phyloP scores from a whole-genome alignment of 306 rosid genomes.

The Sesbania bispinosa region DNA sequence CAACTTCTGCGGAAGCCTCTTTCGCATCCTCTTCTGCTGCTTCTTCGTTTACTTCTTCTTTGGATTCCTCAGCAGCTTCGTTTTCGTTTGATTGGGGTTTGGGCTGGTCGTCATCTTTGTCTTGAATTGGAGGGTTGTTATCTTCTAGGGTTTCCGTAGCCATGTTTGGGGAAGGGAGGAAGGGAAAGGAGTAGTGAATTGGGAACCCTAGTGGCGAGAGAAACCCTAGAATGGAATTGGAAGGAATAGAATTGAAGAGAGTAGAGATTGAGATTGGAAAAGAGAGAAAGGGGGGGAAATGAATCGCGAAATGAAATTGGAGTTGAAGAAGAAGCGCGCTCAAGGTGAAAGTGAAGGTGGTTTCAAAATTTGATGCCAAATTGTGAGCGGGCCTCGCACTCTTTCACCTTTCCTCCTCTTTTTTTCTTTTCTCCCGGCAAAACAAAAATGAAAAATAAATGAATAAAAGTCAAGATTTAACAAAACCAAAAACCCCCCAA shows the following conservation, averaged over 20 bases:
- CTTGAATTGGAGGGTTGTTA: conserved; percentile 37
- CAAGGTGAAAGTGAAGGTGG: neutral
- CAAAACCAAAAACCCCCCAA: neutral
- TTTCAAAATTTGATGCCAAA: conserved; percentile 56
- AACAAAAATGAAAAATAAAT: neutral
- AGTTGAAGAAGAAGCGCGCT: conserved; percentile 34
- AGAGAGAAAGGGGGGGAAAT: neutral
- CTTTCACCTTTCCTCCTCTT: neutral
- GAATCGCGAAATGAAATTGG: conserved; percentile 24
- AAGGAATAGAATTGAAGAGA: neutral
- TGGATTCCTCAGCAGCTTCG: neutral
- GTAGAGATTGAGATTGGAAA: neutral
- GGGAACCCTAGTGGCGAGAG: conserved; percentile 39
- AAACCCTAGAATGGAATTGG: conserved; percentile 32
- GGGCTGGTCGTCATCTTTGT: neutral
- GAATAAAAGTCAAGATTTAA: neutral
- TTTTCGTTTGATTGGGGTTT: neutral
- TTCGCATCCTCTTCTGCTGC: neutral
- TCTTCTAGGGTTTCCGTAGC: conserved; percentile 75
- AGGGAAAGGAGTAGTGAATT: neutral
- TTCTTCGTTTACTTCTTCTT: neutral
- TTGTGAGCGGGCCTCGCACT: conserved; percentile 42
- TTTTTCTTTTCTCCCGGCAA: conserved; percentile 30
- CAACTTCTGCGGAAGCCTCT: neutral
- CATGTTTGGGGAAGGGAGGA: conserved; percentile 31